Percentiles rank a stretch among this genome's conserved stretches.
These are phyloP conservation scores for Piloderma croceum DNA, from an alignment of 768 basidiomycete genomes.

Conservation along the genomic window DNA sequence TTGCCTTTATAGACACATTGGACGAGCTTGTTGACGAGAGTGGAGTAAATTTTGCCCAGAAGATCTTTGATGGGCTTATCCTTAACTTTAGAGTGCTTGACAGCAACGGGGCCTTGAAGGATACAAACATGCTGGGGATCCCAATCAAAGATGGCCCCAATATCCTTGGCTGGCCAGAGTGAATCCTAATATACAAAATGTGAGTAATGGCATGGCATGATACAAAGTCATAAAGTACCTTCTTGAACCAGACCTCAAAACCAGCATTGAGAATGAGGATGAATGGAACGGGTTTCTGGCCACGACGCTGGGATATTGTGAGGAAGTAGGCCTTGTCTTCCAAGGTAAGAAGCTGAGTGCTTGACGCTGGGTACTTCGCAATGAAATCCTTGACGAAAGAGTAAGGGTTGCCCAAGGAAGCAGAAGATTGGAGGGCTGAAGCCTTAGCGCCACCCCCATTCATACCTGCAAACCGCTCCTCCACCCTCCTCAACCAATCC, in stretches of 20 bases:
- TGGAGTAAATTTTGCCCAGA: constrained; percentile 78
- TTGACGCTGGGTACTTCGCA: constrained; percentile 74
- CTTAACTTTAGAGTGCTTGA: constrained; percentile 78
- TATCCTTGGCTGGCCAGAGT: constrained; percentile 96
- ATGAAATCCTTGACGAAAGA: constrained; percentile 81
- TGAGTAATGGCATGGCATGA: constrained; percentile 9
- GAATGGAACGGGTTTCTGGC: constrained; percentile 98
- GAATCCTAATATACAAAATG: constrained; percentile 60
- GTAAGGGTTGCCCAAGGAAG: constrained; percentile 74
- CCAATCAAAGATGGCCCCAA: constrained; percentile 97
- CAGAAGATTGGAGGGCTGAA: constrained; percentile 81
- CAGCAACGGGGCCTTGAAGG: constrained; percentile 94
- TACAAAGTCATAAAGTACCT: constrained; percentile 45
- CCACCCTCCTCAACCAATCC: constrained; percentile 94
- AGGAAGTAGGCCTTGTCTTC: constrained; percentile 97
- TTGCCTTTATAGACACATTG: constrained; percentile 76
- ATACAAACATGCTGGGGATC: constrained; percentile 98
- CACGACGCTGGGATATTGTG: constrained; percentile 89
- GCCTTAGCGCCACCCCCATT: constrained; percentile 71
- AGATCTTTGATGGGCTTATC: constrained; percentile 94
- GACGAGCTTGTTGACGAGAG: constrained; percentile 74
- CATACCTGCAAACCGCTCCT: constrained; percentile 91
- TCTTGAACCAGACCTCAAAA: constrained; percentile 99
- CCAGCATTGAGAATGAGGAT: constrained; percentile 90
- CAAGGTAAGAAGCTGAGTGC: constrained; percentile 79